Base-by-base conservation (phyloP, 352 stramenopile species). In the Globisporangium polare region DNA sequence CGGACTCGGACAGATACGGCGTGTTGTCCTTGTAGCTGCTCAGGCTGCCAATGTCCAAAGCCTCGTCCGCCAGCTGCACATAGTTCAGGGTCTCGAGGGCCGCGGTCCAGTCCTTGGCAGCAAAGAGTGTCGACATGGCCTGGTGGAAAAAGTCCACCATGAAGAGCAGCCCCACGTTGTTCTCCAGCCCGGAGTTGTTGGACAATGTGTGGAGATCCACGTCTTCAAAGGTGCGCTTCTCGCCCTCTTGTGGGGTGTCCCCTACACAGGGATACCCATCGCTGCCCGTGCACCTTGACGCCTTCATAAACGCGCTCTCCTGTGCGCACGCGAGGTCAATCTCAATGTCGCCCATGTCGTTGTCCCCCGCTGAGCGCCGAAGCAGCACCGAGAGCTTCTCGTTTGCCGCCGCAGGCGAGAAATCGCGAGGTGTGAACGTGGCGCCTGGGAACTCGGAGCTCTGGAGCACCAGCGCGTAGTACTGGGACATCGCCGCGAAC, bases 71-170 rank as follows among this genome's bases (percentile, higher is more conserved):
- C 5, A 53, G 42, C 39, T 77, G 67, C 18, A 75, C 53, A 43
- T 69, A 83, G n/a, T 64, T 64, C 2, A 83, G 47, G n/a, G 69
- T 61, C 26, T 72, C 52, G 0, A 83, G 58, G n/a, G 70, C 43
- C n/a, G 17, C 43, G 0, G 20, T 53, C 72, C 74, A 83, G 50
- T 78, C 67, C 20, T 64, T 61, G 2, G 67, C 52, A 2, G 64
- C 72, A 31, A 83, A 67, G 0, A 80, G 29, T 17, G 66, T 67
- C 10, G 62, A 69, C 62, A 80, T 69, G 13, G 57, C 68, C 33
- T 77, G 65, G 41, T 79, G 61, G 60, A 83, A 80, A 31, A 74
- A 80, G 3, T 80, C 74, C 15, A 80, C 50, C 1, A 79, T 58
- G 46, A 59, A 83, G 5, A 83, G 61, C 47, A 83, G 51, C 15